Percentiles rank a stretch among this genome's conserved stretches.
phyloP scores from a whole-genome alignment of 2,329 filamentous ascomycete genomes.

The Whalleya microplaca region DNA sequence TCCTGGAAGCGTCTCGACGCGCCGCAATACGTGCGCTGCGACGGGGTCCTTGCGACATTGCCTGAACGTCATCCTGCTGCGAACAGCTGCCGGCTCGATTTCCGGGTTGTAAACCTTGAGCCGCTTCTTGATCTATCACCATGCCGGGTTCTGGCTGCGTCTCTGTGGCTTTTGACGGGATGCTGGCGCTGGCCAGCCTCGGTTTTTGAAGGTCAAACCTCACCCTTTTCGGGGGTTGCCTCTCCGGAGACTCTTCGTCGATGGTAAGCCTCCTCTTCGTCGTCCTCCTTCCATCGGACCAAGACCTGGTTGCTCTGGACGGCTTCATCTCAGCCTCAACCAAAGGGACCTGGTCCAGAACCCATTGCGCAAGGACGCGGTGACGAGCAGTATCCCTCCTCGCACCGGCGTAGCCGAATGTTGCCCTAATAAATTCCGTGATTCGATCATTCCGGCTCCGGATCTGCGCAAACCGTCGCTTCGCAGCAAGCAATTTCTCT shows the following conservation, averaged over 20 bases:
- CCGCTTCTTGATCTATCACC: no score
- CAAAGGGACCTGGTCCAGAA: slow-evolving; percentile 33
- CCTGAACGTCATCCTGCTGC: no score
- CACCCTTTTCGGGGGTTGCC: not conserved
- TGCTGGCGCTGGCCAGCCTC: no score
- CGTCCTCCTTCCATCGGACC: not conserved
- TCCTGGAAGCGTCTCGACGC: no score
- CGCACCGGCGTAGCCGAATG: slow-evolving; percentile 8
- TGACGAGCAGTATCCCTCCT: slow-evolving; percentile 24
- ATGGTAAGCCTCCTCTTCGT: slow-evolving; percentile 1
- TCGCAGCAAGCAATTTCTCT: slow-evolving; percentile 21
- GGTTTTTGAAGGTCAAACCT: not conserved
- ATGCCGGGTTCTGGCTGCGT: no score
- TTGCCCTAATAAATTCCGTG: slow-evolving; percentile 18
- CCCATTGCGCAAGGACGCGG: slow-evolving; percentile 31
- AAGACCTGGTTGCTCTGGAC: not conserved
- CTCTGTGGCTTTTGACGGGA: no score
- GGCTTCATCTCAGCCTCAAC: slow-evolving; percentile 32
- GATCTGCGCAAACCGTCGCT: slow-evolving; percentile 18
- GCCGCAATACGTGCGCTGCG: no score
- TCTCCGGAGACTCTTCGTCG: not conserved
- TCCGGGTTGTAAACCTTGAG: no score
- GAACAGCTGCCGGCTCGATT: no score
- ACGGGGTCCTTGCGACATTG: no score
- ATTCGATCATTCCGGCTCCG: slow-evolving; percentile 25